These are phyloP conservation scores for Ilyonectria mors-panacis DNA, from an alignment of 2,329 filamentous ascomycete species.

Conservation along the genomic window DNA sequence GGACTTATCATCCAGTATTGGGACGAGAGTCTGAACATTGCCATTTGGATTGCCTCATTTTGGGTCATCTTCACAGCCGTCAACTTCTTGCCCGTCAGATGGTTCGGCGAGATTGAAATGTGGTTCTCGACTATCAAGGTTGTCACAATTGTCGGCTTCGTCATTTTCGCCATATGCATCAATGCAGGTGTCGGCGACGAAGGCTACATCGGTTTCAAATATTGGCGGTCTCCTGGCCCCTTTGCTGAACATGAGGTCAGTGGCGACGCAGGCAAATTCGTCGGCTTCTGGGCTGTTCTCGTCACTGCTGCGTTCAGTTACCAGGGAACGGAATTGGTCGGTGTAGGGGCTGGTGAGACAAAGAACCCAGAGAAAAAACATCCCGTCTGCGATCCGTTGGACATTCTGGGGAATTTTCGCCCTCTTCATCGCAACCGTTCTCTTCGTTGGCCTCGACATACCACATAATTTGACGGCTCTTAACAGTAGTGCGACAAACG, in stretches of 20 bases:
- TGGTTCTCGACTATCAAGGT: constrained; percentile 64
- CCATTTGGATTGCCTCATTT: constrained; percentile 22
- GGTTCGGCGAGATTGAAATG: constrained; percentile 67
- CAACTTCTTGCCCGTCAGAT: constrained; percentile 53
- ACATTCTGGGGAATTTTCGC: constrained; percentile 17
- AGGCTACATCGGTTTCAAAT: constrained; percentile 61
- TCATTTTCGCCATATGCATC: constrained; percentile 62
- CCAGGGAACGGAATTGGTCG: constrained; percentile 17
- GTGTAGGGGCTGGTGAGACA: constrained; percentile 16
- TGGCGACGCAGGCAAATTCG: constrained; percentile 17
- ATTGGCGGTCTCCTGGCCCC: constrained; percentile 51
- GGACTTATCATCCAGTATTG: constrained; percentile 44
- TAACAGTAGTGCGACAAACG: constrained; percentile 1
- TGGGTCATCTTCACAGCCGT: constrained; percentile 35
- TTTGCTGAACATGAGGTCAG: constrained; percentile 8
- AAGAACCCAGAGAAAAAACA: constrained; percentile 18
- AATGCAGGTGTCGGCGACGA: constrained; percentile 62
- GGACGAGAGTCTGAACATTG: constrained; percentile 21
- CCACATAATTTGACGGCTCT: constrained; percentile 2
- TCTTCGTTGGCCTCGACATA: constrained; percentile 14
- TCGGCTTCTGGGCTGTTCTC: constrained; percentile 19
- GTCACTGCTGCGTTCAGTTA: constrained; percentile 24
- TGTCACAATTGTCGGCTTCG: constrained; percentile 62
- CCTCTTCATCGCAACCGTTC: constrained; percentile 16
- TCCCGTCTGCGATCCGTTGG: constrained; percentile 23